Base-by-base conservation (phyloP, 1,284 basidiomycete species). In the Melampsora larici-populina region DNA sequence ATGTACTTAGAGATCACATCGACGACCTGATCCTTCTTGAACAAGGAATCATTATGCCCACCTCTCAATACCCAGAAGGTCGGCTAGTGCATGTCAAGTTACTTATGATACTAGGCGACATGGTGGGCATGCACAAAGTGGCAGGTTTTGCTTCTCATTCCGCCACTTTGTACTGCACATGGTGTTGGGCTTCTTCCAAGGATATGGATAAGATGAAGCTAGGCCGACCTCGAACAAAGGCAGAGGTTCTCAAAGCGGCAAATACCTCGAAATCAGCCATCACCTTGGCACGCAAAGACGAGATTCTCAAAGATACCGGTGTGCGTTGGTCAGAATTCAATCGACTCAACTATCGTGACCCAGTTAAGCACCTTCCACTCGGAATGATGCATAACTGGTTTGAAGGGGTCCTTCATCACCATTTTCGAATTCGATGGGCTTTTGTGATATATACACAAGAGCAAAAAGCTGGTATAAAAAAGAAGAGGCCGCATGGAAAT, bases 331-430 rank as follows among this genome's bases (percentile, higher is more conserved):
- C 63, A n/a, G 48, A 74, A 24, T 58, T 74, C n/a, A 74, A 74
- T 55, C 48, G 49, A 49, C 72, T 74, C 1, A n/a, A 21, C 58
- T 74, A 74, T 58, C 65, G 72, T 48, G 72, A 74, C 48, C 72
- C 62, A 15, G 51, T 15, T 26, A 29, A 40, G 15, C 63, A 74
- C 65, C n/a, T 74, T 65, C 60, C 64, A 43, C 62, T 74, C n/a
- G 72, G 63, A 2, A 40, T 74, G 26, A 74, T 74, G 62, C 72
- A 74, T 26, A 74, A 66, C 46, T 74, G 72, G 72, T 62, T 74
- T 43, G 48, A 74, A 66, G 62, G 72, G 33, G 63, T 74, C 36
- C 64, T 74, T 31, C 49, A 74, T 15, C 29, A 29, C 17, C 36
- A 74, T 31, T 67, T 74, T 65, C 43, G 43, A n/a, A 67, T 36